phyloP scores from a whole-genome alignment of 768 basidiomycete species.

The Mrakia frigida region DNA sequence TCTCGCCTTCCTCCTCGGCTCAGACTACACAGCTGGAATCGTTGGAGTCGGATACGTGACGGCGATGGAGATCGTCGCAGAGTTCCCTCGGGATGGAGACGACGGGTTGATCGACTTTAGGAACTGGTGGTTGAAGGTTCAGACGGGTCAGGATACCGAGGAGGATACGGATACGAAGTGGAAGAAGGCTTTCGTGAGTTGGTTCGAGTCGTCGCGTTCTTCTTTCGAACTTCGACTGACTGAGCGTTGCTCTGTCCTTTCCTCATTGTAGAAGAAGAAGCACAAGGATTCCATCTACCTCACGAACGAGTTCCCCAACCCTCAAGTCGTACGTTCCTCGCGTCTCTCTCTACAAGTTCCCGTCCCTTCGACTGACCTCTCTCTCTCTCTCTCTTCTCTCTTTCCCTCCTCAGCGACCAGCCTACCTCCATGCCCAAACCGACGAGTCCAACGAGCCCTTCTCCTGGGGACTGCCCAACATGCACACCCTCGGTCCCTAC shows the following conservation, averaged over 20 bases:
- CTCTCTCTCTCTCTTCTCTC: neutral
- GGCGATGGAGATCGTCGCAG: slow-evolving; percentile 89
- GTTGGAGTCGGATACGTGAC: slow-evolving; percentile 90
- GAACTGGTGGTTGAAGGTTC: slow-evolving; percentile 91
- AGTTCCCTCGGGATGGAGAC: slow-evolving; percentile 68
- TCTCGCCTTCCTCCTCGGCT: slow-evolving; percentile 88
- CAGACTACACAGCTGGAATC: slow-evolving; percentile 91
- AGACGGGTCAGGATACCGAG: slow-evolving; percentile 76
- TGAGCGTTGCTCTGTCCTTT: neutral
- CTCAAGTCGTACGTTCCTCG: slow-evolving; percentile 15
- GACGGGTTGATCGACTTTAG: slow-evolving; percentile 75
- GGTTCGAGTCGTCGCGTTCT: neutral
- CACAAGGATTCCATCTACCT: slow-evolving; percentile 20
- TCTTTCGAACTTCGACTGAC: neutral
- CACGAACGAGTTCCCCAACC: slow-evolving; percentile 18
- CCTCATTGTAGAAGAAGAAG: slow-evolving; percentile 27
- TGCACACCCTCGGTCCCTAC: slow-evolving; percentile 50
- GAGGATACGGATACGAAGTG: slow-evolving; percentile 63
- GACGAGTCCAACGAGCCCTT: slow-evolving; percentile 31
- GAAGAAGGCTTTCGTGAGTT: slow-evolving; percentile 75
- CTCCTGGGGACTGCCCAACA: slow-evolving; percentile 30
- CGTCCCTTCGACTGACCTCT: neutral
- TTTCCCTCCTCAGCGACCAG: slow-evolving; percentile 13
- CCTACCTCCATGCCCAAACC: slow-evolving; percentile 25
- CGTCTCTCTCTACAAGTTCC: neutral